Evolutionary conservation across 805 yeast genomes (phyloP).

Genomic region (Sugiyamaella chiloensis): DNA sequence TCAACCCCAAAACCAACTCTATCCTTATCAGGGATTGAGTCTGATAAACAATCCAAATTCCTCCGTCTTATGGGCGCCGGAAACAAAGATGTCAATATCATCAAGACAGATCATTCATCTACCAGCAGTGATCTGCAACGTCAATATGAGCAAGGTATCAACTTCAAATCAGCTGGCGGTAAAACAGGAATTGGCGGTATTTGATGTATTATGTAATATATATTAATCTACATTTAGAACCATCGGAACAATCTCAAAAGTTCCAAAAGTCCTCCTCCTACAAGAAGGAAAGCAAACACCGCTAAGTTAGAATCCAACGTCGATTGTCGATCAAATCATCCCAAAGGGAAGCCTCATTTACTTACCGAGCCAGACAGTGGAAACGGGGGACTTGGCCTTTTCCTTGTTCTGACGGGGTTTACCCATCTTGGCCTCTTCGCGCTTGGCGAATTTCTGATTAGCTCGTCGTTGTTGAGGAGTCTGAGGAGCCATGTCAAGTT

Average conservation of each 20-base stretch:
- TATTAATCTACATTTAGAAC: constrained; percentile 35
- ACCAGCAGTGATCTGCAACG: constrained; percentile 17
- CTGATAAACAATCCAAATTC: constrained; percentile 23
- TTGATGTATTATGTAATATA: not conserved
- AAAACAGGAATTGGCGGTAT: constrained; percentile 22
- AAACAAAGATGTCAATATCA: constrained; percentile 15
- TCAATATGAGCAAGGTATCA: constrained; percentile 25
- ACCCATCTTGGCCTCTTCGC: constrained; percentile 70
- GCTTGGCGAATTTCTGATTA: constrained; percentile 77
- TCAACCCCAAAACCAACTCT: constrained; percentile 7
- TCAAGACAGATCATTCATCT: not conserved
- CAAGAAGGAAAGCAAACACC: constrained; percentile 59
- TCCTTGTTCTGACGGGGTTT: constrained; percentile 49
- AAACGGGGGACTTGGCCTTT: constrained; percentile 47
- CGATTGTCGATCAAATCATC: not conserved
- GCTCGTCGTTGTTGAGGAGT: constrained; percentile 86
- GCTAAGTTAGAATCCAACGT: constrained; percentile 23
- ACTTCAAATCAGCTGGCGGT: constrained; percentile 16
- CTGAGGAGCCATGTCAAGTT: constrained; percentile 41
- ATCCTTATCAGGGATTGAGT: constrained; percentile 21
- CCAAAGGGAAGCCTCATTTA: too few relatives aligned
- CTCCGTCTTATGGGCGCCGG: constrained; percentile 27
- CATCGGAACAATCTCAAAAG: constrained; percentile 42
- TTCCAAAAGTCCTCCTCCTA: constrained; percentile 83
- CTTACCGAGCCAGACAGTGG: constrained; percentile 65